A percentile compares a stretch with the other conserved stretches of the same genome.
phyloP scores from a whole-genome alignment of 75 land plant genomes.

The Cryptomeria japonica region DNA sequence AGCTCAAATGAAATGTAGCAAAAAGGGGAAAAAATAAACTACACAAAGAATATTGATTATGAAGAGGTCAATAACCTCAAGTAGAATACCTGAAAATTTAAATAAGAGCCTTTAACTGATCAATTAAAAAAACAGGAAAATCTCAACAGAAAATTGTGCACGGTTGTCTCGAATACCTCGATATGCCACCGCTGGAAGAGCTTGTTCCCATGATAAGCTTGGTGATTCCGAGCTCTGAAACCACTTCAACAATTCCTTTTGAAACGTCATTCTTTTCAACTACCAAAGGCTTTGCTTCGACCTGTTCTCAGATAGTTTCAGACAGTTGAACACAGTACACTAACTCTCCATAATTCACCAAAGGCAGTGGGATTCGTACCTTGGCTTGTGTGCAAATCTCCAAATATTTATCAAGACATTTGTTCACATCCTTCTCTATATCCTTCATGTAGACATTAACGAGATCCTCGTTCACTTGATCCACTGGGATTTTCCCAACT shows the following conservation, averaged over 20 bases:
- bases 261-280: neutral
- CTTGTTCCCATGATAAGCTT: constrained; percentile 10
- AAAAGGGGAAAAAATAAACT: too few relatives aligned
- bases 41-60: too few relatives aligned
- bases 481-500: too few relatives aligned
- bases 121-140: too few relatives aligned
- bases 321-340: constrained; percentile 16
- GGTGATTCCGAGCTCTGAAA: neutral
- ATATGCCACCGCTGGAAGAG: neutral
- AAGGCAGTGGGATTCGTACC: neutral
- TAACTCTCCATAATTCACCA: too few relatives aligned
- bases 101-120: too few relatives aligned
- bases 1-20: too few relatives aligned
- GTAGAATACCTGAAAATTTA: too few relatives aligned
- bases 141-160: too few relatives aligned
- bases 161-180: neutral
- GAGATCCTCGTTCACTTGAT: too few relatives aligned
- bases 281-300: neutral
- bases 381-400: neutral
- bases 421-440: neutral
- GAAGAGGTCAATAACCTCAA: too few relatives aligned
- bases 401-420: neutral
- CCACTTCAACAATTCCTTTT: constrained; percentile 7
- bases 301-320: constrained; percentile 18
- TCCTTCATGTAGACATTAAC: too few relatives aligned